Evolutionary conservation across 1,139 yeast genomes (phyloP), one percentile per base, ranked within the genome.

Genomic region (Wickerhamomyces sp.): DNA sequence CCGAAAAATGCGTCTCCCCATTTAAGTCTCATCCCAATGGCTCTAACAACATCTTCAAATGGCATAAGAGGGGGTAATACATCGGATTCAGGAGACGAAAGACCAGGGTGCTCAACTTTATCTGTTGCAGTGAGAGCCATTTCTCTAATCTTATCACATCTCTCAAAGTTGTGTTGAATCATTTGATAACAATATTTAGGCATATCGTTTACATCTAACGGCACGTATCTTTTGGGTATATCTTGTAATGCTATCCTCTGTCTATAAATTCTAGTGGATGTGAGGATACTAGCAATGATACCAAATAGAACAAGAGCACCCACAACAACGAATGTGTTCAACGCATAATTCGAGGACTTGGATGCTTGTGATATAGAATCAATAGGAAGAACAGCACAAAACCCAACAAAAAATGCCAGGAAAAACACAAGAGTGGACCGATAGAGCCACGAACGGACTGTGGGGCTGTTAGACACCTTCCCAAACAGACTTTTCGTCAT

Each of bases 211-310:
- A 72, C 66, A 20, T 79, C 75, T 5, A 68, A 54, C 0, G 95
- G 94, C 17, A 88, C 69, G 57, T 86, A 88, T 35, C 77, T 67
- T 43, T 78, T 70, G 0, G 97, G 97, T 16, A 89, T 84, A 48
- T 83, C 94, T 43, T 78, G 77, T 51, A 89, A 59, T 21, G 82
- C 65, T 33, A 77, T 69, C 42, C 81, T 68, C 37, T 74, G 70
- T 31, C 76, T 72, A 43, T 80, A 67, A n/a, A 87, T 63, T 43
- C 97, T 61, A 3, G 67, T 59, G 7, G 74, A 51, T 35, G 70
- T 65, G 18, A 86, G 59, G 3, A 76, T 45, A 6, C 77, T 49
- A 12, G 78, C 64, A 8, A 73, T 56, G 1, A 81, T 48, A 1
- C 78, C 64, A 45, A 84, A 78, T 4, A 78, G 64, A 5, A 79